Percentiles rank a stretch among this genome's conserved stretches.
phyloP scores from a whole-genome alignment of 2,329 filamentous ascomycete species.

The Hypoxylon sp. region DNA sequence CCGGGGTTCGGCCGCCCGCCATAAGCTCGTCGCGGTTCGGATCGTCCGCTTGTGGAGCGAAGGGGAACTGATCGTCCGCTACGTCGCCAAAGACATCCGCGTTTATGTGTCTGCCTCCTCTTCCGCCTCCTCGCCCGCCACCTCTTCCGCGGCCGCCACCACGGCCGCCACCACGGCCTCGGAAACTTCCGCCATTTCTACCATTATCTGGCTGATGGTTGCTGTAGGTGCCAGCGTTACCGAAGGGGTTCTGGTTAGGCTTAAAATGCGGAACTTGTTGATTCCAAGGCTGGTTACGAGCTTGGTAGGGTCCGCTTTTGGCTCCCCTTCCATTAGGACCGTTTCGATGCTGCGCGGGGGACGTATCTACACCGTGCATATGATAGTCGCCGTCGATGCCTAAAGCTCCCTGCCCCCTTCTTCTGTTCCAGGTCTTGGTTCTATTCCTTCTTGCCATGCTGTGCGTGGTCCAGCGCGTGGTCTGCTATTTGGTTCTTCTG shows the following conservation, averaged over 20 bases:
- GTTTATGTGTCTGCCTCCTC: background rate
- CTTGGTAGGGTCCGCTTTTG: background rate
- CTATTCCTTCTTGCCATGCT: slow-evolving; percentile 32
- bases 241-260: background rate
- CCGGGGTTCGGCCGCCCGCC: background rate
- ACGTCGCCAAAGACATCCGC: background rate
- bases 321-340: slow-evolving; percentile 6
- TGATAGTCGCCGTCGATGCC: slow-evolving; percentile 36
- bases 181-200: slow-evolving; percentile 14
- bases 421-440: slow-evolving; percentile 10
- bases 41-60: background rate
- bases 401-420: background rate
- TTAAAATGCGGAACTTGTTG: background rate
- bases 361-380: slow-evolving; percentile 31
- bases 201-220: slow-evolving; percentile 6
- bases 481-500: background rate
- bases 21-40: too few species aligned
- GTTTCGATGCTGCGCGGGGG: background rate
- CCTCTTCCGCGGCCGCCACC: background rate
- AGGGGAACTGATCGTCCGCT: background rate
- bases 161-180: background rate
- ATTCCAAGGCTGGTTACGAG: background rate
- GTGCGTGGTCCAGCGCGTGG: background rate
- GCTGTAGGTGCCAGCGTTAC: background rate
- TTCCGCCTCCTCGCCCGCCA: background rate